phyloP scores from a whole-genome alignment of 1,139 yeast species.

The Barnettozyma hawaiiensis region DNA sequence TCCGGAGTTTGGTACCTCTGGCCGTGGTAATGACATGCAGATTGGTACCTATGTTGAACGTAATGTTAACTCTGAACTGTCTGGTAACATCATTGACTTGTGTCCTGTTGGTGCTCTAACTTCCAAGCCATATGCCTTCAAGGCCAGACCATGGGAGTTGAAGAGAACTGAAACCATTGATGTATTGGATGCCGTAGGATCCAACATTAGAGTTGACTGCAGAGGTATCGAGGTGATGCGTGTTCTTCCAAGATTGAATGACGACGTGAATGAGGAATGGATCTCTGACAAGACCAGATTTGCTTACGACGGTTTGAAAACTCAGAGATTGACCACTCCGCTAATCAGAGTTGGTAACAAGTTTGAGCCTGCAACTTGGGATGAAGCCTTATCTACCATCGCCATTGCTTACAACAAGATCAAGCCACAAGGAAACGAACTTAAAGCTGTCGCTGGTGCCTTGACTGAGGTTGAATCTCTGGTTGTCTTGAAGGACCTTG shows the following conservation, averaged over 20 bases:
- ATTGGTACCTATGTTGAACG: conserved; percentile 86
- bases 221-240: conserved; percentile 89
- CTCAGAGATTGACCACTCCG: conserved; percentile 83
- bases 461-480: conserved; percentile 77
- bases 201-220: conserved; percentile 78
- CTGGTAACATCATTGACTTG: conserved; percentile 82
- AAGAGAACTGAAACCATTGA: conserved; percentile 86
- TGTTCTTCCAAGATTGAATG: conserved; percentile 80
- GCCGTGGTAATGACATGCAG: conserved; percentile 90
- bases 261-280: conserved; percentile 90
- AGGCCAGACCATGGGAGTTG: conserved; percentile 92
- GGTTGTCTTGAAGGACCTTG: conserved; percentile 75
- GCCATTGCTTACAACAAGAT: conserved; percentile 57
- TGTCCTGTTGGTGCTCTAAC: conserved; percentile 94
- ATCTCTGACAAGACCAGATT: conserved; percentile 83
- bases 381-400: conserved; percentile 71
- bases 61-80: conserved; percentile 78
- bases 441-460: conserved; percentile 81
- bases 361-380: conserved; percentile 82
- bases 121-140: conserved; percentile 84
- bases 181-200: conserved; percentile 80
- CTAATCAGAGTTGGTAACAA: conserved; percentile 65
- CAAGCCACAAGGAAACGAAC: conserved; percentile 62
- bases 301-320: conserved; percentile 81
- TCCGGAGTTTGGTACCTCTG: conserved; percentile 83